A percentile compares a stretch with the other conserved stretches of the same genome.
These are phyloP conservation scores for Hirsutella thompsonii DNA, from an alignment of 2,329 filamentous ascomycete species.

Conservation along the genomic window DNA sequence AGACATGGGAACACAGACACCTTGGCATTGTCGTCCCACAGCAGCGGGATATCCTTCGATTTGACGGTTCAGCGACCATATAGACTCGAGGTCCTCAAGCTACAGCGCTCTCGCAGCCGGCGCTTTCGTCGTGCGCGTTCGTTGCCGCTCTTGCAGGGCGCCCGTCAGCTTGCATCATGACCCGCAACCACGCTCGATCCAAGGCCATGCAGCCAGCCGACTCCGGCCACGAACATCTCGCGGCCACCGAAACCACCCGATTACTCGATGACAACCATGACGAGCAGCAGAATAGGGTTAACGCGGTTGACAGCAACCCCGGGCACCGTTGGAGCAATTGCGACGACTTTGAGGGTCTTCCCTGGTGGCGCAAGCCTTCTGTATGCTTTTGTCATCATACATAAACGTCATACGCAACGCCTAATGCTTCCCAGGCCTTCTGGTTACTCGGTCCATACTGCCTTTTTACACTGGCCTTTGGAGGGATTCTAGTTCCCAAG, in stretches of 20 bases:
- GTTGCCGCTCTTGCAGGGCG: neutral
- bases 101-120: neutral
- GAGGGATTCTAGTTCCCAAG: conserved; percentile 73
- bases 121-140: neutral
- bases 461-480: conserved; percentile 75
- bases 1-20: too few species aligned
- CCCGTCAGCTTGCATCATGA: neutral
- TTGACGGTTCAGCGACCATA: neutral
- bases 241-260: conserved; percentile 1
- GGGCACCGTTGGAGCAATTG: conserved; percentile 30
- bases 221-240: neutral
- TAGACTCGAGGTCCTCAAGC: neutral
- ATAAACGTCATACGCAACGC: conserved; percentile 1
- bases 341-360: conserved; percentile 45
- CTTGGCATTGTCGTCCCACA: too few species aligned
- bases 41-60: too few species aligned
- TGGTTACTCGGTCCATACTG: conserved; percentile 76
- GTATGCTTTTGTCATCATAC: conserved; percentile 23
- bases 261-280: conserved; percentile 2
- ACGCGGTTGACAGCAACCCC: conserved; percentile 6
- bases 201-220: neutral
- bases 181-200: neutral
- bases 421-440: conserved; percentile 44
- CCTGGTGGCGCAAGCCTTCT: conserved; percentile 51
- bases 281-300: neutral